A percentile compares a stretch with the other conserved stretches of the same genome.
phyloP scores from a whole-genome alignment of 2,329 filamentous ascomycete genomes.

The Paraphaeosphaeria sporulosa region DNA sequence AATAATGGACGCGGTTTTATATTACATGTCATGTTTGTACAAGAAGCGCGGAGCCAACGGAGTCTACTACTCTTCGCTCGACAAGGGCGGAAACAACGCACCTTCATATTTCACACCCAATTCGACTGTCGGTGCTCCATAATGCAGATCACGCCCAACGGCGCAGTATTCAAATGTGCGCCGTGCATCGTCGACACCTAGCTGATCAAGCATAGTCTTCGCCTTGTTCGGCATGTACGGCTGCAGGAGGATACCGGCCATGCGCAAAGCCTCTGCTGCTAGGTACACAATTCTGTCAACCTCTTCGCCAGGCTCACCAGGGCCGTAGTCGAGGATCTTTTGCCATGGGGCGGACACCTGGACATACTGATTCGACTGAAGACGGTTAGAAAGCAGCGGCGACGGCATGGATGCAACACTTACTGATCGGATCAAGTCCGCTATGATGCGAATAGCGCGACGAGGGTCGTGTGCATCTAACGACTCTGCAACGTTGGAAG shows the following conservation, averaged over 20 bases:
- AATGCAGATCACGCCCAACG: slow-evolving; percentile 71
- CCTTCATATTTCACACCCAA: slow-evolving; percentile 54
- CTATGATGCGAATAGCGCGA: slow-evolving; percentile 33
- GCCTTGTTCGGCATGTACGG: slow-evolving; percentile 89
- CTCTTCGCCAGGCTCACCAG: slow-evolving; percentile 41
- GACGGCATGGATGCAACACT: slow-evolving; percentile 18
- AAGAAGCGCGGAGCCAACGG: not conserved
- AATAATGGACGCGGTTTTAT: not conserved
- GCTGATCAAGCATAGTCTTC: slow-evolving; percentile 73
- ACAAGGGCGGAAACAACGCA: slow-evolving; percentile 59
- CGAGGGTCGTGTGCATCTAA: slow-evolving; percentile 41
- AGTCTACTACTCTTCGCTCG: slow-evolving; percentile 30
- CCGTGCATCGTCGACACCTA: slow-evolving; percentile 72
- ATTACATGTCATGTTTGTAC: slow-evolving; percentile 2
- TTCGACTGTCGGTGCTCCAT: slow-evolving; percentile 63
- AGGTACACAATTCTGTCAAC: slow-evolving; percentile 67
- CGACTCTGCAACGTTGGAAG: slow-evolving; percentile 28
- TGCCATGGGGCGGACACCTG: slow-evolving; percentile 74
- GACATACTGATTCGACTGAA: slow-evolving; percentile 72
- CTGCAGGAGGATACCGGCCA: slow-evolving; percentile 84
- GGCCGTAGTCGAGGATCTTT: slow-evolving; percentile 51
- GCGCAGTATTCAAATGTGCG: slow-evolving; percentile 70
- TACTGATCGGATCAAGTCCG: slow-evolving; percentile 39
- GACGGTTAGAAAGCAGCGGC: slow-evolving; percentile 6
- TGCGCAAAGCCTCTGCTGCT: slow-evolving; percentile 76